Conservation (phyloP, 306 rosid species). For the Prunus mira region DNA sequence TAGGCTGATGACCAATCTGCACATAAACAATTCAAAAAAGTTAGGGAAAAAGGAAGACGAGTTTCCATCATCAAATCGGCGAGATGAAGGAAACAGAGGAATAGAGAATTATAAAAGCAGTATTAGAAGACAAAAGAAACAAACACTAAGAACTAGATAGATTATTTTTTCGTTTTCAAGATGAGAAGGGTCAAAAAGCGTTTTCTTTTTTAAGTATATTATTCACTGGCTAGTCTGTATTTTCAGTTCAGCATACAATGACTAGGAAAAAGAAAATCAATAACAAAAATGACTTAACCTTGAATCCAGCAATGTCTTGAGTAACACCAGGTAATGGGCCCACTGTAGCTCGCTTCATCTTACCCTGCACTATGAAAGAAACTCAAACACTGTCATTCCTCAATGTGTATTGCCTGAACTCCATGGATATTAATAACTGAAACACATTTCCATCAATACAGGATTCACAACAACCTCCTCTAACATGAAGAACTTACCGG, state of each 20-base stretch:
- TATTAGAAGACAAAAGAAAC: not conserved
- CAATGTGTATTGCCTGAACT: slow-evolving; percentile 12
- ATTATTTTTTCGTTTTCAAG: not conserved
- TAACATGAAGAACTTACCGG: slow-evolving; percentile 41
- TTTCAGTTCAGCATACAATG: not conserved
- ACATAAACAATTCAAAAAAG: slow-evolving; percentile 16
- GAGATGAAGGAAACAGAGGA: not conserved
- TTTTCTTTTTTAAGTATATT: no score
- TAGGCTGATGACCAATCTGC: slow-evolving; percentile 90
- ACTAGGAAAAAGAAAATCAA: not conserved
- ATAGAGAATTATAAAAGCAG: not conserved
- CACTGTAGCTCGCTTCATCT: slow-evolving; percentile 81
- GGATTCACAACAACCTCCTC: not conserved
- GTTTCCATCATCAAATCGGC: not conserved
- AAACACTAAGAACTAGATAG: not conserved
- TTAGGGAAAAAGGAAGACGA: not conserved
- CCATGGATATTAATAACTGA: not conserved
- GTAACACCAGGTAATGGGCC: slow-evolving; percentile 95
- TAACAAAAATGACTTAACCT: slow-evolving; percentile 34
- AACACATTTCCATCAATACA: not conserved
- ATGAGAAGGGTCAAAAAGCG: not conserved
- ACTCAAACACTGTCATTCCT: slow-evolving; percentile 18
- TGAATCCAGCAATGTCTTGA: slow-evolving; percentile 90
- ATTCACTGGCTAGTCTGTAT: not conserved
- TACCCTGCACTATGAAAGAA: slow-evolving; percentile 63